phyloP scores from a whole-genome alignment of 805 yeast species.

The Sugiyamaella floridensis region DNA sequence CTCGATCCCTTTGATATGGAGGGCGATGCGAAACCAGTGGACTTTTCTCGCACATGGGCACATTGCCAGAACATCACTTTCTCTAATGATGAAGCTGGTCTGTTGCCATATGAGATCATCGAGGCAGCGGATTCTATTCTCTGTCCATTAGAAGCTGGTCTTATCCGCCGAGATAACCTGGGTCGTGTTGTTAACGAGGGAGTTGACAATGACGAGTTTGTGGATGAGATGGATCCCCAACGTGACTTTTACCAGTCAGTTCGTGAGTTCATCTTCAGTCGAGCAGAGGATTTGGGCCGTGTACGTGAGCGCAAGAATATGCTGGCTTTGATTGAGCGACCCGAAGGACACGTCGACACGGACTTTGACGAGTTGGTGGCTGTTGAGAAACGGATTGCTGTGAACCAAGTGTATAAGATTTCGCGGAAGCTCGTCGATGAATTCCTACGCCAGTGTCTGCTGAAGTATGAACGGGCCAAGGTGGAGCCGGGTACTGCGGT shows the following conservation, averaged over 20 bases:
- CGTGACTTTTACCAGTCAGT: conserved; percentile 76
- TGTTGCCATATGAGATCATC: conserved; percentile 65
- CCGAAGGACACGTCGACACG: conserved; percentile 30
- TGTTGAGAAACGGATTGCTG: conserved; percentile 22
- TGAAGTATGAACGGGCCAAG: conserved; percentile 78
- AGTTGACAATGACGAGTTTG: conserved; percentile 45
- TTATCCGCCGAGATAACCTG: conserved; percentile 65
- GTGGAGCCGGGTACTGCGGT: conserved; percentile 99
- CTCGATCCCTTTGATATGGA: conserved; percentile 98
- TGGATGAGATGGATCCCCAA: conserved; percentile 84
- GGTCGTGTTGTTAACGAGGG: conserved; percentile 43
- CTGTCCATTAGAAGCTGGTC: conserved; percentile 50
- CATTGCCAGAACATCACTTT: conserved; percentile 76
- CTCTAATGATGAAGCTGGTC: conserved; percentile 40
- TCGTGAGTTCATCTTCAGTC: conserved; percentile 50
- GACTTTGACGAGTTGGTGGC: conserved; percentile 27
- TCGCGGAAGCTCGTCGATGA: conserved; percentile 50
- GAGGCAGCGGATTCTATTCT: conserved; percentile 50
- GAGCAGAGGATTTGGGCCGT: conserved; percentile 50
- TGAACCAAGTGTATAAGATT: conserved; percentile 44
- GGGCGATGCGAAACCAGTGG: conserved; percentile 95
- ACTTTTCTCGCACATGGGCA: conserved; percentile 90
- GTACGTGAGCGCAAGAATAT: conserved; percentile 51
- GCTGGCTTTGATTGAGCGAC: conserved; percentile 38
- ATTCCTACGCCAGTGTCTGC: conserved; percentile 69